A percentile compares a stretch with the other conserved stretches of the same genome.
phyloP scores from a whole-genome alignment of 345 rosid species.

The Abelmoschus esculentus region DNA sequence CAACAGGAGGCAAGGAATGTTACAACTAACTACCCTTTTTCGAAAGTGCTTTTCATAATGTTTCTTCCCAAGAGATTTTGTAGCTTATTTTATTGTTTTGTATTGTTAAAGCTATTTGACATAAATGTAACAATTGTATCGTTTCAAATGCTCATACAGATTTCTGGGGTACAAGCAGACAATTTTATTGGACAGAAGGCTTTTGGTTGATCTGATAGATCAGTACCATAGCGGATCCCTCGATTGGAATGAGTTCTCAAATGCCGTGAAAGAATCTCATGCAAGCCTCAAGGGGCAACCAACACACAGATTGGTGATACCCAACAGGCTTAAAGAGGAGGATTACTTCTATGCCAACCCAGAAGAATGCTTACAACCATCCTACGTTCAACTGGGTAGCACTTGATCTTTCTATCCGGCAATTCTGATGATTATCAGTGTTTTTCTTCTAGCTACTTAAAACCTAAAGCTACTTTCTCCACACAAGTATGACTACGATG shows the following conservation, averaged over 20 bases:
- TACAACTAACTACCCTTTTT: neutral
- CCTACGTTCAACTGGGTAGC: slow-evolving; percentile 36
- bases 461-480: slow-evolving; percentile 15
- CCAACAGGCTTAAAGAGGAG: slow-evolving; percentile 83
- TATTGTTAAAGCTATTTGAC: neutral
- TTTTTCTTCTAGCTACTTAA: neutral
- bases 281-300: slow-evolving; percentile 65
- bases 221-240: slow-evolving; percentile 47
- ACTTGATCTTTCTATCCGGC: slow-evolving; percentile 19
- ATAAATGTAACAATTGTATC: neutral
- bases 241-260: slow-evolving; percentile 77
- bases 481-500: slow-evolving; percentile 6
- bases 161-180: slow-evolving; percentile 89
- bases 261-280: slow-evolving; percentile 68
- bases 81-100: neutral
- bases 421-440: slow-evolving; percentile 10
- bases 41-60: neutral
- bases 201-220: slow-evolving; percentile 78
- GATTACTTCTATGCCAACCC: slow-evolving; percentile 95
- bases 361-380: slow-evolving; percentile 66
- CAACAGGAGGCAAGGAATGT: neutral
- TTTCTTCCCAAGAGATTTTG: neutral
- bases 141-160: slow-evolving; percentile 29
- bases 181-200: slow-evolving; percentile 60
- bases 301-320: slow-evolving; percentile 49